A percentile compares a stretch with the other conserved stretches of the same genome.
Conservation (phyloP, 1,284 basidiomycete genomes). For the Ustilago esculenta region DNA sequence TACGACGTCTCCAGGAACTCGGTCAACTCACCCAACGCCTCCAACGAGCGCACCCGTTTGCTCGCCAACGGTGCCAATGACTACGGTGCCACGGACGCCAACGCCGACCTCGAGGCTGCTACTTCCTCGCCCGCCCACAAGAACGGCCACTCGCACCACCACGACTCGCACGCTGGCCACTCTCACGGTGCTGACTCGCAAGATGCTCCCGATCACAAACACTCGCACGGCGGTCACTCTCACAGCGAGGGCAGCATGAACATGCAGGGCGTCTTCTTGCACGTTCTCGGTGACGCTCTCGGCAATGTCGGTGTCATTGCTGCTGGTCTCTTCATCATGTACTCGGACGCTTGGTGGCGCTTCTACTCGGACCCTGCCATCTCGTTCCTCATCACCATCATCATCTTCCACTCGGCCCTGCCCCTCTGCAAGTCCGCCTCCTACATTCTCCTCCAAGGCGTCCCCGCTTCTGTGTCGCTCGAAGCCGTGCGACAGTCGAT, state of each 20-base stretch:
- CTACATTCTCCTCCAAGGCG: slow-evolving; percentile 95
- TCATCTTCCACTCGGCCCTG: slow-evolving; percentile 94
- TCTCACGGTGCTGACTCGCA: slow-evolving; percentile 58
- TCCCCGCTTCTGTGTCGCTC: slow-evolving; percentile 86
- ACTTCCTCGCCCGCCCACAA: slow-evolving; percentile 38
- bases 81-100: slow-evolving; percentile 39
- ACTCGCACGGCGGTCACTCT: slow-evolving; percentile 71
- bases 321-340: slow-evolving; percentile 76
- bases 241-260: slow-evolving; percentile 82
- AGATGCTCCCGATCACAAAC: slow-evolving; percentile 68
- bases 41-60: slow-evolving; percentile 22
- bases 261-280: slow-evolving; percentile 92
- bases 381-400: slow-evolving; percentile 91
- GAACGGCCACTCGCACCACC: slow-evolving; percentile 40
- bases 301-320: slow-evolving; percentile 98
- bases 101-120: slow-evolving; percentile 48
- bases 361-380: slow-evolving; percentile 95
- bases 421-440: slow-evolving; percentile 93
- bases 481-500: slow-evolving; percentile 85
- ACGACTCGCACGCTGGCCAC: slow-evolving; percentile 38
- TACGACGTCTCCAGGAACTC: slow-evolving; percentile 51
- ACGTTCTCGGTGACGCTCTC: slow-evolving; percentile 91
- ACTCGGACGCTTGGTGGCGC: slow-evolving; percentile 60
- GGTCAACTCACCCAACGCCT: slow-evolving; percentile 19
- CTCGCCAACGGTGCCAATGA: slow-evolving; percentile 29